These are phyloP conservation scores for Ceratocystis huliohia DNA, from an alignment of 2,329 filamentous ascomycete species.

Conservation along the genomic window DNA sequence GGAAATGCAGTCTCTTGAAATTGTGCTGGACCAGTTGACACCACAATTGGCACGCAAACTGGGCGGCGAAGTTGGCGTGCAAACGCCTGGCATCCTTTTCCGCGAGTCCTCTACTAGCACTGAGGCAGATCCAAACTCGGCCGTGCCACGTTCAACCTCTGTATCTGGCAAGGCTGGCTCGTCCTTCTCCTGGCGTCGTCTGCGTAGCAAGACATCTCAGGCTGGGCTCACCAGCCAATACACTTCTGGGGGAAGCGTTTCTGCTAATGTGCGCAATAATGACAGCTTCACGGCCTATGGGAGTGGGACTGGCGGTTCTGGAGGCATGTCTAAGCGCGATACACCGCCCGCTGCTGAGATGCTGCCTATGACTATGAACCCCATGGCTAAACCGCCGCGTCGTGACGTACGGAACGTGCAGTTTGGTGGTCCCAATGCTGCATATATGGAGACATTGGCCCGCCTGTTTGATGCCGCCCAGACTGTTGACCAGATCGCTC, in stretches of 20 bases:
- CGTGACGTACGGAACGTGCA: constrained; percentile 55
- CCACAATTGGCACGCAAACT: constrained; percentile 64
- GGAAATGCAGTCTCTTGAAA: constrained; percentile 84
- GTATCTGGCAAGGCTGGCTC: constrained; percentile 50
- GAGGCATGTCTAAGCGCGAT: constrained; percentile 25
- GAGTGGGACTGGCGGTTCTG: constrained; percentile 21
- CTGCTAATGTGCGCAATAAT: constrained; percentile 21
- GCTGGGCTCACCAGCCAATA: constrained; percentile 44
- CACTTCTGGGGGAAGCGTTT: constrained; percentile 24
- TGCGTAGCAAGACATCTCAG: constrained; percentile 78
- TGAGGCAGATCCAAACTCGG: constrained; percentile 33
- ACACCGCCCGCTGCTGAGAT: constrained; percentile 48
- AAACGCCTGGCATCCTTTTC: constrained; percentile 60
- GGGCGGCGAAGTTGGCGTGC: constrained; percentile 82
- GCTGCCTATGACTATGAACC: constrained; percentile 60
- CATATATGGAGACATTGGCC: constrained; percentile 85
- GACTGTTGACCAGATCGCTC: constrained; percentile 84
- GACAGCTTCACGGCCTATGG: constrained; percentile 23
- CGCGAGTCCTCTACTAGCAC: constrained; percentile 47
- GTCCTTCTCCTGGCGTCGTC: constrained; percentile 75
- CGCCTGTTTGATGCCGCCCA: constrained; percentile 87
- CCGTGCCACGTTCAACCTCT: constrained; percentile 44
- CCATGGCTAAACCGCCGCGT: constrained; percentile 55
- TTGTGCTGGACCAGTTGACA: constrained; percentile 76
- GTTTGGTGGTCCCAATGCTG: constrained; percentile 72